phyloP scores from a whole-genome alignment of 2,329 filamentous ascomycete genomes.

The Xylaria hypoxylon region DNA sequence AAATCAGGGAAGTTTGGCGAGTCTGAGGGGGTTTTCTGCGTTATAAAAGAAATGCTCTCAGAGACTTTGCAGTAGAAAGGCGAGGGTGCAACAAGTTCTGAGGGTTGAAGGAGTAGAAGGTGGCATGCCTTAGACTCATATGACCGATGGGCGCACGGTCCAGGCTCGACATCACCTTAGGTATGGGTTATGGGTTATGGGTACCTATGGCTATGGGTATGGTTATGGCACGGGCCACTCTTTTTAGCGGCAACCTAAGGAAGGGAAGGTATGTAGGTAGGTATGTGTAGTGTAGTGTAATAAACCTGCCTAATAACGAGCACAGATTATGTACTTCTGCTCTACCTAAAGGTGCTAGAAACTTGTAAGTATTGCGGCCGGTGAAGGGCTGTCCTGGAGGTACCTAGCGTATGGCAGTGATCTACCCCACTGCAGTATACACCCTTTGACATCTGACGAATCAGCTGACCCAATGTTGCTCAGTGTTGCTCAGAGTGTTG shows the following conservation, averaged over 20 bases:
- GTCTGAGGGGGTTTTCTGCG: conserved; percentile 36
- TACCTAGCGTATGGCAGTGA: neutral
- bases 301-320: conserved; percentile 1
- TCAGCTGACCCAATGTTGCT: conserved; percentile 36
- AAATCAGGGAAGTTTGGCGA: conserved; percentile 26
- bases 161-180: conserved; percentile 30
- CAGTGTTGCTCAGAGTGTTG: conserved; percentile 21
- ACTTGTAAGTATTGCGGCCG: neutral
- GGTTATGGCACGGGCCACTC: conserved; percentile 35
- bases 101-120: conserved; percentile 47
- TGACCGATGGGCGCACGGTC: conserved; percentile 41
- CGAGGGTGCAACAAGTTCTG: conserved; percentile 45
- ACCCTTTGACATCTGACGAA: conserved; percentile 35
- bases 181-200: conserved; percentile 1
- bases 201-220: neutral
- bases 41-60: conserved; percentile 39
- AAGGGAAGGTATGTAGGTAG: neutral
- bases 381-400: neutral
- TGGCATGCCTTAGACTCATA: conserved; percentile 46
- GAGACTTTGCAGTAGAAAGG: conserved; percentile 40
- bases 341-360: neutral
- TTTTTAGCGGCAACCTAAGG: conserved; percentile 34
- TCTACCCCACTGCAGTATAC: conserved; percentile 26
- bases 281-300: neutral
- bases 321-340: neutral